phyloP scores from a whole-genome alignment of 192 early-diverging fungal species.

The Umbelopsis vinacea region DNA sequence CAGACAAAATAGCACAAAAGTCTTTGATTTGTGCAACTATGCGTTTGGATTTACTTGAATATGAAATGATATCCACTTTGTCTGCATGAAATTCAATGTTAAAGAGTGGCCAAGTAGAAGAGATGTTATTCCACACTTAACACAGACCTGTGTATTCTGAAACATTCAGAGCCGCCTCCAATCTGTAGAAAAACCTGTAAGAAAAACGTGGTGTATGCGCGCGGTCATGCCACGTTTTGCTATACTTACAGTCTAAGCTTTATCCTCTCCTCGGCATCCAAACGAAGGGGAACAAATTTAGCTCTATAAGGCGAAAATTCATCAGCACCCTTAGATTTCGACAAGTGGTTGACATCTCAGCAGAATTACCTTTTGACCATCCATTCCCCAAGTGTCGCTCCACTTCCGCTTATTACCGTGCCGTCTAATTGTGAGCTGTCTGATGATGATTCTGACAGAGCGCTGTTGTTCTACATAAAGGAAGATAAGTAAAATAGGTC shows the following conservation, averaged over 20 bases:
- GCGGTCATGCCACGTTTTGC: too few relatives aligned
- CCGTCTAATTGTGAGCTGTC: conserved; percentile 33
- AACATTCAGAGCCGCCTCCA: conserved; percentile 96
- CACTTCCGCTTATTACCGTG: conserved; percentile 43
- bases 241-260: conserved; percentile 72
- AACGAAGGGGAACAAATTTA: conserved; percentile 92
- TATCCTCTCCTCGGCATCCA: conserved; percentile 89
- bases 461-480: neutral
- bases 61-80: conserved; percentile 74
- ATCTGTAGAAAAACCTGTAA: conserved; percentile 23
- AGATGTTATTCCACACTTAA: too few relatives aligned
- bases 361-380: conserved; percentile 54
- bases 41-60: conserved; percentile 84
- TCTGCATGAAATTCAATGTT: conserved; percentile 31
- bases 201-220: neutral
- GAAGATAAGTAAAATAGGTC: too few relatives aligned
- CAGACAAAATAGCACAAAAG: conserved; percentile 91
- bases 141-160: conserved; percentile 61
- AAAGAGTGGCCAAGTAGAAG: neutral
- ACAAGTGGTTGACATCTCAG: neutral
- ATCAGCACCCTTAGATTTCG: neutral
- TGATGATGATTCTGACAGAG: conserved; percentile 4
- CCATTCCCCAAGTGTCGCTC: conserved; percentile 77
- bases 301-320: conserved; percentile 54
- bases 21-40: conserved; percentile 96